Evolutionary conservation across 805 yeast genomes (phyloP).

Genomic region (Lachancea fermentati): DNA sequence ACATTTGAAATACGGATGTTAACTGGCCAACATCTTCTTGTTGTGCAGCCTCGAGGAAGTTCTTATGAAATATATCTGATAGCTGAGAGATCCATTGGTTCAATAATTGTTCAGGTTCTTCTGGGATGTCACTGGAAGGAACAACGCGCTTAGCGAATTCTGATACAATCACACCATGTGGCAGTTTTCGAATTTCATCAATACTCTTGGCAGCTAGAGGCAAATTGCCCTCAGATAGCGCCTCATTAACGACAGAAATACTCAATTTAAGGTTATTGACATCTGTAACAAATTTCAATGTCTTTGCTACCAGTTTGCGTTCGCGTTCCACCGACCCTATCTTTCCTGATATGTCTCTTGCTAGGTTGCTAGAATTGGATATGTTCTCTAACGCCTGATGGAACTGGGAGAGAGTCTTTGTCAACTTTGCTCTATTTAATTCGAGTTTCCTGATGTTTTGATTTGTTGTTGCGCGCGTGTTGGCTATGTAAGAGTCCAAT

Average conservation of each 20-base stretch:
- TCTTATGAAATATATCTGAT: slow-evolving; percentile 48
- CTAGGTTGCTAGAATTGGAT: slow-evolving; percentile 56
- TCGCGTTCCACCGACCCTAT: slow-evolving; percentile 69
- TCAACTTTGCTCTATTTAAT: slow-evolving; percentile 55
- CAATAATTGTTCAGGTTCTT: slow-evolving; percentile 57
- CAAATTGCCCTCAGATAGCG: slow-evolving; percentile 61
- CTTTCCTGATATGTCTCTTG: slow-evolving; percentile 60
- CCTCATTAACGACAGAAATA: slow-evolving; percentile 58
- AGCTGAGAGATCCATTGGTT: slow-evolving; percentile 55
- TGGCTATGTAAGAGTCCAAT: slow-evolving; percentile 19
- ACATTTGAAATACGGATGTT: slow-evolving; percentile 75
- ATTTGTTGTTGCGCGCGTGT: slow-evolving; percentile 22
- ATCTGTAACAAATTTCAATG: slow-evolving; percentile 58
- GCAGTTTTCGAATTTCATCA: slow-evolving; percentile 45
- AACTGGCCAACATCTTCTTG: slow-evolving; percentile 60
- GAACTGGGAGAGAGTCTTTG: slow-evolving; percentile 53
- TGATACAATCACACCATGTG: slow-evolving; percentile 50
- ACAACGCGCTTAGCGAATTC: slow-evolving; percentile 73
- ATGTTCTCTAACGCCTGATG: slow-evolving; percentile 50
- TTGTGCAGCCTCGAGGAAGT: slow-evolving; percentile 67
- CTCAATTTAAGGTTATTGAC: slow-evolving; percentile 62
- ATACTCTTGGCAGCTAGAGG: slow-evolving; percentile 72
- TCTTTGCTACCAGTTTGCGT: slow-evolving; percentile 53
- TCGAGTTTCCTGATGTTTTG: slow-evolving; percentile 43
- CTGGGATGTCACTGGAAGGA: slow-evolving; percentile 84